These are phyloP conservation scores for Escallonia rubra DNA, from an alignment of 129 eudicot species.

Conservation along the genomic window DNA sequence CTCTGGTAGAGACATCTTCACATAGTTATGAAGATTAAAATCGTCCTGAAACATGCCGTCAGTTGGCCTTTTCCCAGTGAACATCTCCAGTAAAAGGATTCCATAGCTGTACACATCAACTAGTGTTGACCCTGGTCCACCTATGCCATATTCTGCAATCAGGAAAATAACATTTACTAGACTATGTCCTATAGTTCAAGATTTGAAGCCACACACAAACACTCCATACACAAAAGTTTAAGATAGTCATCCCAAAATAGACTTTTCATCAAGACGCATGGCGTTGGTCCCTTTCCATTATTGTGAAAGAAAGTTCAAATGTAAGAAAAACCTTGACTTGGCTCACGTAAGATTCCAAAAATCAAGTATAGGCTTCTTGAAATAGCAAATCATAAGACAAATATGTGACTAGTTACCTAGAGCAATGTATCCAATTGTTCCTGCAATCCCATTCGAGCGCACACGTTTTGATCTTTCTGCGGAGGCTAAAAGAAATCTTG, in stretches of 20 bases:
- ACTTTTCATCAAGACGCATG: background rate
- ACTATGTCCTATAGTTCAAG: background rate
- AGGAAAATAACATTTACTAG: background rate
- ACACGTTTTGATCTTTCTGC: background rate
- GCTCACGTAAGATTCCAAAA: no score
- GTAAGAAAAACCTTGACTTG: background rate
- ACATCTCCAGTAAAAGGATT: slow-evolving; percentile 28
- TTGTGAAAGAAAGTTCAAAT: background rate
- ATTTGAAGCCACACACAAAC: background rate
- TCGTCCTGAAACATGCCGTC: slow-evolving; percentile 19
- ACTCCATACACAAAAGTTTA: background rate
- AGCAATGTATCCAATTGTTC: slow-evolving; percentile 34
- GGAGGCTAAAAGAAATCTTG: slow-evolving; percentile 8
- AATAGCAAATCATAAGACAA: no score
- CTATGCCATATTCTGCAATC: slow-evolving; percentile 32
- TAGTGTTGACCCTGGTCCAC: slow-evolving; percentile 16
- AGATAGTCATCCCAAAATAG: background rate
- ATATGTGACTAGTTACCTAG: slow-evolving; percentile 23
- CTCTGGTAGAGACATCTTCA: slow-evolving; percentile 4
- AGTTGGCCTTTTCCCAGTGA: slow-evolving; percentile 36
- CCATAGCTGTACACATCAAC: slow-evolving; percentile 38
- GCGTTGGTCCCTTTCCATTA: no score
- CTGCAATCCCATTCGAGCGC: slow-evolving; percentile 23
- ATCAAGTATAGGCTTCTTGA: no score
- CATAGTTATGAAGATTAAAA: slow-evolving; percentile 17